Base-by-base conservation (phyloP, 169 alveolate genomes). In the Hammondia hammondi region DNA sequence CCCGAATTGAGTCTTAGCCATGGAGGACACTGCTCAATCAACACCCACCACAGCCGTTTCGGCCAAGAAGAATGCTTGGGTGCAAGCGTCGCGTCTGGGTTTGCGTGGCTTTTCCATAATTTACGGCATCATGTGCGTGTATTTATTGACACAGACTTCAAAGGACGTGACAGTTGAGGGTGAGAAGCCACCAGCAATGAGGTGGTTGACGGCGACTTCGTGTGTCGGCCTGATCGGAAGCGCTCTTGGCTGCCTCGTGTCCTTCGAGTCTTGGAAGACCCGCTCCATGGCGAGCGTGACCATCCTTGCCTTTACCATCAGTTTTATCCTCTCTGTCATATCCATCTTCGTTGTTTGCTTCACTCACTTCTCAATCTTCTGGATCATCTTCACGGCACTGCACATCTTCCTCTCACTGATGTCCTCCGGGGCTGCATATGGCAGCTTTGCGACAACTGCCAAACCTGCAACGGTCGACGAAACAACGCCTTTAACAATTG, bases 361-460 rank as follows among this genome's bases (percentile, higher is more conserved):
- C 77, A 81, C 70, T 67, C 67, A 39, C 92, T 92, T 92, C 88
- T 81, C 92, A 32, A 24, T 92, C 92, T 92, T 81, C 92, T 92
- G 95, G 95, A 82, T 82, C 77, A 48, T 81, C 5, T 92, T 92
- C 77, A 29, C 88, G 29, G 91, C 88, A 4, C 35, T 92, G 39
- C 95, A 92, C 77, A 46, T 92, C 48, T 92, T 92, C 88, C 48
- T 43, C n/a, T 81, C 95, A 29, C 71, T 92, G 87, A 84, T 92
- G 92, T 73, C 82, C 29, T 87, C 88, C 10, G 91, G 92, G 19
- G 85, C 95, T 5, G 85, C 95, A 4, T 92, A 92, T 61, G 95
- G 92, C 43, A 45, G 10, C 10, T 45, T 46, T 21, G 70, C 71
- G 70, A 6, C 90, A 1, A 29, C 5, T 27, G 21, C 43, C 5